Evolutionary conservation across 2,329 filamentous ascomycete species (phyloP), one percentile per base, ranked within the genome.

Genomic region (Geosmithia flava): DNA sequence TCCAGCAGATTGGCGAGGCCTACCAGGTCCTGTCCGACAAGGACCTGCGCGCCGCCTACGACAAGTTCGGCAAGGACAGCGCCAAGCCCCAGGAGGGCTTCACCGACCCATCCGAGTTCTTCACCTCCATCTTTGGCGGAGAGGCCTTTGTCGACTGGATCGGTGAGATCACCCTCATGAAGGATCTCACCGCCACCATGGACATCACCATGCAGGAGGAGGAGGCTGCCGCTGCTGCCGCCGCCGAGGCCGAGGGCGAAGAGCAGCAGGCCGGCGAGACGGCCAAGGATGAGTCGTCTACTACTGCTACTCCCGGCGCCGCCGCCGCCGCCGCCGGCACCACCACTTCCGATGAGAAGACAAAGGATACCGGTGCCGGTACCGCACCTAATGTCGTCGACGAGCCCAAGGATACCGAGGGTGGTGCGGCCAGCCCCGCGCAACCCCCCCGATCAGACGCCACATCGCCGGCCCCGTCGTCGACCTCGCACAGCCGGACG

Each of bases 101-200:
- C 65, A 87, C 87, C 72, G 93, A 98, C 64, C 93, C 93, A 1
- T 78, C 89, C 54, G 93, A 98, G 68, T 98, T 98, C 76, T 98
- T 98, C 70, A 86, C 86, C 59, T 94, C 90, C 73, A 98, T 98
- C 57, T 98, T 98, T 62, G 93, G 93, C 56, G 93, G 93, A 51
- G 91, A 96, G 58, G 89, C 91, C 13, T 98, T 98, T 60, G 75
- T 85, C 52, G 91, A 98, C 71, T 88, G 93, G 75, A 97, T 98
- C 60, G 93, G 93, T 55, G 93, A 98, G 74, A 95, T 98, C 57
- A 93, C 87, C 46, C 80, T 98, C 50, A 96, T 98, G 87, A 97
- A 96, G 71, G 93, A 98, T 61, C 76, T 98, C 48, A 97, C 91
- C 17, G 88, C 89, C 59, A 95, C 90, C 43, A 97, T 98, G 91